A percentile compares a stretch with the other conserved stretches of the same genome.
Conservation (phyloP, 805 yeast species). For the Candida sakaeoensis region DNA sequence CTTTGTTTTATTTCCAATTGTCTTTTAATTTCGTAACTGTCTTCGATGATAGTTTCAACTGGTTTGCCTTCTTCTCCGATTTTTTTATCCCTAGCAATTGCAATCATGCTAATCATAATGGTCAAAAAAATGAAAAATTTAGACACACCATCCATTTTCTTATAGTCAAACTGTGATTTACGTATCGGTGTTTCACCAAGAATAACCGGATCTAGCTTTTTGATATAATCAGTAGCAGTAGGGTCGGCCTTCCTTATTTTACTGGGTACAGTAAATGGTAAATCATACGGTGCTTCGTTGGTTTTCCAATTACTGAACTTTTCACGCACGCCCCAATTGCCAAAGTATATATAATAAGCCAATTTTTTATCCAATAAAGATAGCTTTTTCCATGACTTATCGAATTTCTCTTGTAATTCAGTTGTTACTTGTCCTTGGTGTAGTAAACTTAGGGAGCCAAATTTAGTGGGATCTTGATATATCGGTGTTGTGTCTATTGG, state of each 20-base stretch:
- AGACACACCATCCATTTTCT: conserved; percentile 54
- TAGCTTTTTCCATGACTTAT: conserved; percentile 53
- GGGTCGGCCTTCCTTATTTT: conserved; percentile 26
- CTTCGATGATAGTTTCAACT: conserved; percentile 32
- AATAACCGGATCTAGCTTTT: conserved; percentile 36
- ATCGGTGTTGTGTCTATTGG: conserved; percentile 46
- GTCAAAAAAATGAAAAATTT: conserved; percentile 50
- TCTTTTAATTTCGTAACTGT: conserved; percentile 33
- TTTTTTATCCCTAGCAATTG: conserved; percentile 53
- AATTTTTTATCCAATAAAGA: conserved; percentile 49
- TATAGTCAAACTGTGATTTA: conserved; percentile 42
- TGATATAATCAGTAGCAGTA: conserved; percentile 18
- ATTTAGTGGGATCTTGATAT: conserved; percentile 33
- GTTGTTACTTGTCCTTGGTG: conserved; percentile 57
- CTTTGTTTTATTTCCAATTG: conserved; percentile 17
- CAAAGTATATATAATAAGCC: conserved; percentile 61
- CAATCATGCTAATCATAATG: conserved; percentile 44
- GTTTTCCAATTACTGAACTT: conserved; percentile 47
- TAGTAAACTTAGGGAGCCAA: conserved; percentile 34
- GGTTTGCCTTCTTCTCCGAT: conserved; percentile 45
- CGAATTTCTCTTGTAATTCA: conserved; percentile 48
- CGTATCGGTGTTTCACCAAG: conserved; percentile 44
- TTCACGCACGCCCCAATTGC: conserved; percentile 68
- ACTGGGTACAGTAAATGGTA: conserved; percentile 51
- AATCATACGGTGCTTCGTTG: conserved; percentile 50